Evolutionary conservation across 2,329 filamentous ascomycete genomes (phyloP), one percentile per base, ranked within the genome.

Genomic region (Arthrobotrys conoides): DNA sequence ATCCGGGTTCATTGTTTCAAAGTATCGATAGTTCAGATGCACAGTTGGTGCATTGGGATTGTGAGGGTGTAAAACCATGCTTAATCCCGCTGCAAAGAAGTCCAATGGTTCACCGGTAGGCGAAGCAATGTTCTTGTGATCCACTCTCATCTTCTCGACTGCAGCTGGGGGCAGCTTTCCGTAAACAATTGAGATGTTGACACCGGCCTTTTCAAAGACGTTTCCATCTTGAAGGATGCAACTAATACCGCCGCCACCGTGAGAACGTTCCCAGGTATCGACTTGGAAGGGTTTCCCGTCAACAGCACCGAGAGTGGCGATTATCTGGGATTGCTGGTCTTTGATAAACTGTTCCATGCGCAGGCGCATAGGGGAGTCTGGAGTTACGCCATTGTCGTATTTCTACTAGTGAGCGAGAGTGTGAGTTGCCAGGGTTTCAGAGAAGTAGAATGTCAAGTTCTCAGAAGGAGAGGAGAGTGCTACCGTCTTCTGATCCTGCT

Each of bases 31-130:
- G 87, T 99, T 99, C 82, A 99, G 88, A 85, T 99, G 96, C 18
- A 99, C 96, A 0, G 96, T 99, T 0, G 96, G 96, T 6, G 95
- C 95, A 91, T 97, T 97, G 59, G 96, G 96, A 85, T 99, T 99
- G 82, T 90, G 88, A 1, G 96, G 96, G 84, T 99, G 96, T 66
- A 98, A 87, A 27, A 99, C 95, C 84, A 99, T 88, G 83, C 94
- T 97, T 67, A 99, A 87, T 4, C 96, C 96, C 0, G 95, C 92
- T 20, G 95, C 96, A 84, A 98, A 99, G 88, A 98, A 99, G 82
- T 94, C 93, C 79, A 99, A 87, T 51, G 91, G 92, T 63, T 97
- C 92, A 46, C 96, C 90, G 80, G 90, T 89, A 16, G 91, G 88
- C 44, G 91, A 87, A 72, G 90, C 92, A 67, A 99, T 89, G 55